Evolutionary conservation across 2,329 filamentous ascomycete genomes (phyloP), one percentile per base, ranked within the genome.

Genomic region (Chrysosporium queenslandicum): DNA sequence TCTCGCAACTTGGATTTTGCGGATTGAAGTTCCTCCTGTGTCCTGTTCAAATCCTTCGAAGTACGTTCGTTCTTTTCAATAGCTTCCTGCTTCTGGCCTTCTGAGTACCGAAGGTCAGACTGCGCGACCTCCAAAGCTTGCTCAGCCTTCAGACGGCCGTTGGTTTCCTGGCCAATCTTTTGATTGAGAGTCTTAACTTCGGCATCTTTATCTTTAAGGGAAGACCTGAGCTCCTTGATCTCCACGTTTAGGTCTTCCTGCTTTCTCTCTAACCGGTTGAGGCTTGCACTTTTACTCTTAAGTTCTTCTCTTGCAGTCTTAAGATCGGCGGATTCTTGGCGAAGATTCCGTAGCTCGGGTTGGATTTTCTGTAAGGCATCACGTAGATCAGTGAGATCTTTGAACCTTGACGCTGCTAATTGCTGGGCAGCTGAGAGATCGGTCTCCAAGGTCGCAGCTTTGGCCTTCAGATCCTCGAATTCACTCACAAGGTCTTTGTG

Each of bases 381-480:
- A 18, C 84, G 79, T 42, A 95, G 73, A 25, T 94, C 86, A 0
- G 83, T 83, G 1, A 96, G 73, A 55, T 97, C 90, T 66, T 89
- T 94, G 73, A 89, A 97, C 27, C 92, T 79, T 14, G 80, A 85
- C 55, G 94, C 84, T 0, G 92, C 88, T 11, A 97, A 77, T 67
- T 94, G 82, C 65, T 96, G 83, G 0, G 90, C 85, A 1, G 89
- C 89, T 1, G 82, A 85, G 2, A 97, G 77, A 63, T 98, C 91
- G 0, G 85, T 87, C 63, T 94, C 83, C 16, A 96, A 68, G 0
- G 79, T 77, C 1, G 80, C 74, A 0, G 83, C 80, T 66, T 84
- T 87, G 18, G 76, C 70, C 67, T 86, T 88, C 32, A 94, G 74
- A 39, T 82, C 81, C 39, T 90, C 78, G 55, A 87, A 80, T 52